Base-by-base conservation (phyloP, 352 stramenopile genomes). In the Globisporangium iwayamae region DNA sequence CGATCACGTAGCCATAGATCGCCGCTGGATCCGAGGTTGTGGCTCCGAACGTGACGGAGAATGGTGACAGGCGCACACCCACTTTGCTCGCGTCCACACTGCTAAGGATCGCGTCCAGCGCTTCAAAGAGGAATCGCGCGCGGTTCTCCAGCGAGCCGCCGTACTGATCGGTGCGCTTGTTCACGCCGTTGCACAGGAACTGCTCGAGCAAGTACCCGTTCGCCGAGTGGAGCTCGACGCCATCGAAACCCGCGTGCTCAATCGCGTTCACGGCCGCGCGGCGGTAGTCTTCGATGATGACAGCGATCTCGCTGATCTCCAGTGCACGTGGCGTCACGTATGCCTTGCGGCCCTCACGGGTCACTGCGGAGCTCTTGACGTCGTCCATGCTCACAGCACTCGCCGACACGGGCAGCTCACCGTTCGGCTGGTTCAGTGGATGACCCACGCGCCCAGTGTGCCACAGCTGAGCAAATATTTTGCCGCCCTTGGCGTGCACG, bases 151-250 rank as follows among this genome's bases (percentile, higher is more conserved):
- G 52, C 51, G 58, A 77, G 20, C 88, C 88, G n/a, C 87, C 88
- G 56, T 96, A 96, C 47, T 73, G 56, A 70, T 96, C 88, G 3
- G 67, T 89, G 48, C 83, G 79, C 34, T 72, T 70, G 71, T 97
- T 97, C 36, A 68, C 57, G 16, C 51, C 69, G 41, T 70, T 66
- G 60, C 88, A 77, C 9, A 97, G 68, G 66, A 96, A 95, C 62
- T 94, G 73, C 64, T 97, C 87, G 51, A 97, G 68, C 32, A 97
- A 67, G 61, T 97, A 97, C 8, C 90, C 91, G 62, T 98, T 94
- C 2, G 85, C 90, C 9, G 22, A 63, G 67, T 97, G 91, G 25
- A 97, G 56, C 62, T 97, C 87, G 22, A 97, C 74, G 28, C 89
- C 89, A 56, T 97, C 91, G 68, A 97, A 96, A 39, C 90, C 91